These are phyloP conservation scores for Breviolum minutum DNA, from an alignment of 73 alveolate species.

Conservation along the genomic window DNA sequence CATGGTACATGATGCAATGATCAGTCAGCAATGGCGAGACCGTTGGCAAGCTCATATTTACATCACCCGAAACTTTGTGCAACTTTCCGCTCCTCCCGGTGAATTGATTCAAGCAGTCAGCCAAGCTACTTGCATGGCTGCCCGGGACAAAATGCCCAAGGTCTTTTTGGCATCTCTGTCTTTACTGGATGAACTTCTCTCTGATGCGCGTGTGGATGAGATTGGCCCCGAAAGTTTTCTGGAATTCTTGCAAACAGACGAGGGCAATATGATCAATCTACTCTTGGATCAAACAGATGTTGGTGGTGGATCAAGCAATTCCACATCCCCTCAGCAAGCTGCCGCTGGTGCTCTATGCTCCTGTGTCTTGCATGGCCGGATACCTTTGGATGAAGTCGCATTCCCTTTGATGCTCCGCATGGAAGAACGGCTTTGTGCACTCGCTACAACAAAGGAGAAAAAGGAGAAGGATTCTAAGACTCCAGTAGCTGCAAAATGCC, in stretches of 20 bases:
- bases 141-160: slow-evolving; percentile 82
- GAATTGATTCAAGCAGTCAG: slow-evolving; percentile 55
- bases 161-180: slow-evolving; percentile 42
- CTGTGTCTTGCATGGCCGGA: slow-evolving; percentile 87
- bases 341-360: slow-evolving; percentile 57
- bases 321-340: slow-evolving; percentile 82
- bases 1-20: slow-evolving; percentile 88
- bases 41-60: slow-evolving; percentile 32
- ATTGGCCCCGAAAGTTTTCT: slow-evolving; percentile 37
- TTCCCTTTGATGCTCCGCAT: slow-evolving; percentile 44
- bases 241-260: slow-evolving; percentile 10
- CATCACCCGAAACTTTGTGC: neutral
- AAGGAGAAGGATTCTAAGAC: neutral
- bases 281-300: slow-evolving; percentile 60
- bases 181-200: slow-evolving; percentile 49
- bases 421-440: slow-evolving; percentile 23
- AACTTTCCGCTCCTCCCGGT: neutral
- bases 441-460: neutral
- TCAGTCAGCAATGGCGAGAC: slow-evolving; percentile 64
- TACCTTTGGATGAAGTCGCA: slow-evolving; percentile 70
- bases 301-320: slow-evolving; percentile 83
- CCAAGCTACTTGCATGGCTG: slow-evolving; percentile 59
- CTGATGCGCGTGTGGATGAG: slow-evolving; percentile 35
- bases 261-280: neutral
- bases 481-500: slow-evolving; percentile 35